Evolutionary conservation across 2,329 filamentous ascomycete species (phyloP).

Genomic region (Sclerotiophoma versabilis): DNA sequence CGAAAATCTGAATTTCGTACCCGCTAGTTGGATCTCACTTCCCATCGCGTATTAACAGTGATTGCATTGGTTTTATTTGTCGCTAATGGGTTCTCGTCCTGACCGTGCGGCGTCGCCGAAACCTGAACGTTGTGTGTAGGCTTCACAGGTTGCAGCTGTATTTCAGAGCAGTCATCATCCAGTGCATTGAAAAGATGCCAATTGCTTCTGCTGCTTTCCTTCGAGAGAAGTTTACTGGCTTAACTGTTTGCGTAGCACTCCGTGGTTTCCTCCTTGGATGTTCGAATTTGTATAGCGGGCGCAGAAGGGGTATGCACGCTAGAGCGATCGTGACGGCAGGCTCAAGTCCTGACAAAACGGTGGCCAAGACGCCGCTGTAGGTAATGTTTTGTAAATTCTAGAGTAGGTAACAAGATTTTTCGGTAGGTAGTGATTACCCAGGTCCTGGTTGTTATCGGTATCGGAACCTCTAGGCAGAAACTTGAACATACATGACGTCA

Average conservation of each 20-base stretch:
- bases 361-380: constrained; percentile 26
- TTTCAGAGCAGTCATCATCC: neutral
- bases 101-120: neutral
- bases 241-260: neutral
- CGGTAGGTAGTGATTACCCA: constrained; percentile 36
- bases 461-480: neutral
- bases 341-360: constrained; percentile 29
- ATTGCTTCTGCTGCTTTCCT: neutral
- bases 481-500: constrained; percentile 24
- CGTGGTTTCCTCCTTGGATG: neutral
- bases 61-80: neutral
- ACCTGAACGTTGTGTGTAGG: neutral
- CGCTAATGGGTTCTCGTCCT: neutral
- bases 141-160: neutral
- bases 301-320: constrained; percentile 29
- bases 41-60: neutral
- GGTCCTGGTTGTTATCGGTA: constrained; percentile 16
- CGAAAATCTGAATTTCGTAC: no score
- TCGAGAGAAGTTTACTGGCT: neutral
- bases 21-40: no score
- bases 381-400: constrained; percentile 32
- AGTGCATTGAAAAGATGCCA: neutral
- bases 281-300: constrained; percentile 16
- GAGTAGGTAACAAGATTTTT: constrained; percentile 17
- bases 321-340: constrained; percentile 31